Base-by-base conservation (phyloP, 805 yeast species). In the Zygosaccharomyces siamensis region DNA sequence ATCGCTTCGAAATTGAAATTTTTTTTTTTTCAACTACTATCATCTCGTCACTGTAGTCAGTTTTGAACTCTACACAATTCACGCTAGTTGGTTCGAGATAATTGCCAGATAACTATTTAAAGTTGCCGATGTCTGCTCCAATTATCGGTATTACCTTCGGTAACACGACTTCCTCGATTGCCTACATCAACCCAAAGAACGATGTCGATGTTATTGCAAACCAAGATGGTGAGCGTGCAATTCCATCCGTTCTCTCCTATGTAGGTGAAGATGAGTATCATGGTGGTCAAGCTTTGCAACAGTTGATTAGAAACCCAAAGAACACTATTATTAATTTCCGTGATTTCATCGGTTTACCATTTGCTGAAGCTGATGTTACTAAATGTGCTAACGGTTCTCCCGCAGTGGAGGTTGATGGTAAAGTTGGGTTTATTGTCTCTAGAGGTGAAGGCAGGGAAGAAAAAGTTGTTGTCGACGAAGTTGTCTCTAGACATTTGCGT, bases 171-270 rank as follows among this genome's bases (percentile, higher is more conserved):
- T 86, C 97, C 43, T 87, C 97, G 51, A 89, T 93, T 68, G 97
- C 98, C 43, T 87, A 83, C 63, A 86, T 90, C 58, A 97, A 92
- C 63, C 97, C 97, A 54, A 86, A 85, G 68, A 59, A 63, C 43
- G 69, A 66, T 51, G 93, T 89, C 55, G 97, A 93, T 66, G 96
- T 93, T 58, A 92, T 93, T 69, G 99, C 99, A 59, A 92, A 93
- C 81, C 97, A 95, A 59, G 99, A 93, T 66, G 99, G 99, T 70
- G 98, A 93, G 73, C 88, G 98, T 75, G 79, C 92, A 52, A 93
- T 93, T 67, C 96, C 98, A 53, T 86, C 98, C 26, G 86, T 86
- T 51, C 77, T 93, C 53, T 82, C 97, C 16, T 93, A 90, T 68
- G 89, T 89, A 50, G 97, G 95, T 52, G 84, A 78, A 48, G 98